Evolutionary conservation across 805 yeast genomes (phyloP).

Genomic region (Ogataea nonfermentans): DNA sequence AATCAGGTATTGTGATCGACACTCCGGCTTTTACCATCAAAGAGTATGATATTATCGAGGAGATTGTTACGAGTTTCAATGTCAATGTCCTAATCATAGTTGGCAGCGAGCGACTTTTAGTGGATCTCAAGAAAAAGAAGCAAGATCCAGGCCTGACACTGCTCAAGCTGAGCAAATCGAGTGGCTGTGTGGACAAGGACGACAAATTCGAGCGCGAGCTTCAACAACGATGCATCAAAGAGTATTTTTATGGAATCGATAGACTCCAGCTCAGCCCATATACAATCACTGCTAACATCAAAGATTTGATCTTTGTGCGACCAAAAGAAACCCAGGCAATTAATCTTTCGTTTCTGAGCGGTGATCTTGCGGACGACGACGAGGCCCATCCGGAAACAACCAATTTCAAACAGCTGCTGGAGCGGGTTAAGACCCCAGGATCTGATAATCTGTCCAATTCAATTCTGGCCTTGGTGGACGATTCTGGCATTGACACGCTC

Average conservation of each 20-base stretch:
- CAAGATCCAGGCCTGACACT: conserved; percentile 39
- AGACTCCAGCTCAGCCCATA: conserved; percentile 76
- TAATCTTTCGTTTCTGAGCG: conserved; percentile 27
- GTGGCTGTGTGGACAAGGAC: conserved; percentile 75
- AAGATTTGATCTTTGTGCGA: conserved; percentile 59
- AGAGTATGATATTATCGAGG: conserved; percentile 51
- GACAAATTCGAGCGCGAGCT: conserved; percentile 63
- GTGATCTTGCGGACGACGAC: conserved; percentile 28
- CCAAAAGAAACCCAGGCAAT: conserved; percentile 39
- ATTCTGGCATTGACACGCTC: conserved; percentile 28
- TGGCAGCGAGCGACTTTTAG: conserved; percentile 70
- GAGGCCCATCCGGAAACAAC: conserved; percentile 10
- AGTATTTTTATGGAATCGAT: conserved; percentile 83
- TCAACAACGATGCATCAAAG: conserved; percentile 77
- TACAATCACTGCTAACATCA: conserved; percentile 69
- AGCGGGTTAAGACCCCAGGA: conserved; percentile 40
- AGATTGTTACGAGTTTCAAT: conserved; percentile 57
- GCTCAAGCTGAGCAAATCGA: conserved; percentile 65
- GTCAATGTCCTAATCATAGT: conserved; percentile 61
- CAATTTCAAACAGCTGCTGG: conserved; percentile 22
- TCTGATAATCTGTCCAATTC: conserved; percentile 68
- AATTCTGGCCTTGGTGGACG: conserved; percentile 43
- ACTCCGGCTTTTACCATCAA: conserved; percentile 62
- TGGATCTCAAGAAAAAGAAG: conserved; percentile 58
- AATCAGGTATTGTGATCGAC: conserved; percentile 68